Evolutionary conservation across 23 red algal genomes (phyloP).

Genomic region (Gracilaria gracilis): DNA sequence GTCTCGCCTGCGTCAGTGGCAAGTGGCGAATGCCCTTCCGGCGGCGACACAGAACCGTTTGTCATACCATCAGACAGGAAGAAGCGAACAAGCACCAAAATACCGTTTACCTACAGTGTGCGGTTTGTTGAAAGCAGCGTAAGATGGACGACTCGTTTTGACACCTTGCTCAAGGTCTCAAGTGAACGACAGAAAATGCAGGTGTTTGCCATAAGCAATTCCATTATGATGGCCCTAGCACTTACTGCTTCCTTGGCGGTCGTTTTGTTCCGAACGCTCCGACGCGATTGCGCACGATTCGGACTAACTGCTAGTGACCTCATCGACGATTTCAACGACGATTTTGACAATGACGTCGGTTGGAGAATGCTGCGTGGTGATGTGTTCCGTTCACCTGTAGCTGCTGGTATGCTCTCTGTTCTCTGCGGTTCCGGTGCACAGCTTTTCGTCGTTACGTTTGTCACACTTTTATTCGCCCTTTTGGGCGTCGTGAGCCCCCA

Average conservation of each 20-base stretch:
- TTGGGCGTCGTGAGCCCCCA: slow-evolving; percentile 89
- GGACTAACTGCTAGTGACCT: slow-evolving; percentile 63
- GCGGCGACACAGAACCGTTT: slow-evolving; percentile 8
- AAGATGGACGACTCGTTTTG: slow-evolving; percentile 89
- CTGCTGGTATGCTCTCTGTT: slow-evolving; percentile 73
- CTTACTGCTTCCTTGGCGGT: slow-evolving; percentile 81
- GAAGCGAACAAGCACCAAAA: neutral
- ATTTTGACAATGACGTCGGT: slow-evolving; percentile 86
- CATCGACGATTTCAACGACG: slow-evolving; percentile 73
- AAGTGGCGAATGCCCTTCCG: slow-evolving; percentile 8
- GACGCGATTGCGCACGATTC: slow-evolving; percentile 91
- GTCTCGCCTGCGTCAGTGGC: slow-evolving; percentile 73
- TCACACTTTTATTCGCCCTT: slow-evolving; percentile 74
- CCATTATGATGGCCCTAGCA: slow-evolving; percentile 75
- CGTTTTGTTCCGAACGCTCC: slow-evolving; percentile 89
- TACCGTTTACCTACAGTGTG: slow-evolving; percentile 84
- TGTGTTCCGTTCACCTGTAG: slow-evolving; percentile 88
- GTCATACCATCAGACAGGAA: slow-evolving; percentile 10
- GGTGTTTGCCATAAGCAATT: slow-evolving; percentile 96
- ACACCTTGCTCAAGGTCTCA: slow-evolving; percentile 83
- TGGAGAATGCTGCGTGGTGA: slow-evolving; percentile 96
- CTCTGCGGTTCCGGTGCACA: slow-evolving; percentile 88
- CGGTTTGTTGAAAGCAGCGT: slow-evolving; percentile 77
- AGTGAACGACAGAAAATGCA: slow-evolving; percentile 69
- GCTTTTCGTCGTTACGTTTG: slow-evolving; percentile 68